phyloP scores from a whole-genome alignment of 306 rosid genomes.

The Astragalus membranaceus region DNA sequence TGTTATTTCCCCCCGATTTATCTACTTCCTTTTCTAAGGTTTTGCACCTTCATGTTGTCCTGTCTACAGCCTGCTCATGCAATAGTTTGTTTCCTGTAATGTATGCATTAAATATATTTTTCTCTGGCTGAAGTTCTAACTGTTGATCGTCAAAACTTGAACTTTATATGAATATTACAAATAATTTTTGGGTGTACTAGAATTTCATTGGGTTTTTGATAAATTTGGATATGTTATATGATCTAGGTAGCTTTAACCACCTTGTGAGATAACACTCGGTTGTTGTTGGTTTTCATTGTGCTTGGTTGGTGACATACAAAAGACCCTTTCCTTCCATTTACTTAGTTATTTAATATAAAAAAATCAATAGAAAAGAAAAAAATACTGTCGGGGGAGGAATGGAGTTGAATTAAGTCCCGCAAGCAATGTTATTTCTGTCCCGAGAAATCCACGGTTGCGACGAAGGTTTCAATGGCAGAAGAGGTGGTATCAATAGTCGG shows the following conservation, averaged over 20 bases:
- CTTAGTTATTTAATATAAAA: neutral
- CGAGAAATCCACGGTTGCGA: no score
- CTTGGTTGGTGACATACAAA: neutral
- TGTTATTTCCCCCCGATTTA: conserved; percentile 1
- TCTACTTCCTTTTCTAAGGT: conserved; percentile 9
- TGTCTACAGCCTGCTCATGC: neutral
- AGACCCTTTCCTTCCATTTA: neutral
- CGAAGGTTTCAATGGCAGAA: no score
- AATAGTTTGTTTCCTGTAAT: neutral
- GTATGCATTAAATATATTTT: conserved; percentile 2
- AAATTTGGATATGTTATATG: neutral
- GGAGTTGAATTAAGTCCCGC: no score
- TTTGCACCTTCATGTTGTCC: conserved; percentile 10
- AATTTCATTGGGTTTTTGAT: neutral
- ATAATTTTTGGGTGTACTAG: neutral
- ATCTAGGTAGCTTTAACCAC: neutral
- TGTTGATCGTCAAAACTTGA: conserved; percentile 3
- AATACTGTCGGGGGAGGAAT: no score
- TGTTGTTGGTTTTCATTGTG: neutral
- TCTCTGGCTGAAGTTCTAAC: conserved; percentile 11
- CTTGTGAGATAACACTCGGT: neutral
- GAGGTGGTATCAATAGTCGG: no score
- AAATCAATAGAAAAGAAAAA: neutral
- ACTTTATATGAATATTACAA: neutral
- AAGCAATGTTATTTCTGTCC: no score